A percentile compares a stretch with the other conserved stretches of the same genome.
Evolutionary conservation across 2,329 filamentous ascomycete species (phyloP).

Genomic region (Colletotrichum limetticola): DNA sequence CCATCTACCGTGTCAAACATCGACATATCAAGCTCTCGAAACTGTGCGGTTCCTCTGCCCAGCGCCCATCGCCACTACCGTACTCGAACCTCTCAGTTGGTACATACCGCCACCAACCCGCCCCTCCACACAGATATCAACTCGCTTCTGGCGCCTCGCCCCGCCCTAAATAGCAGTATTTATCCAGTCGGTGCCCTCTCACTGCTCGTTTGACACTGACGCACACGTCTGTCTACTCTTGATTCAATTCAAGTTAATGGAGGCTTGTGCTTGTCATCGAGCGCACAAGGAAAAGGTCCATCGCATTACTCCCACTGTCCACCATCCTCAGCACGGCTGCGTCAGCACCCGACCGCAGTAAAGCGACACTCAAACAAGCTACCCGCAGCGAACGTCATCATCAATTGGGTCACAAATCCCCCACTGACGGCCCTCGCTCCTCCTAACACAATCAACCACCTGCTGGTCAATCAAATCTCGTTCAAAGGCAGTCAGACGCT

Average conservation of each 20-base stretch:
- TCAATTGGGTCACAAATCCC: conserved; percentile 12
- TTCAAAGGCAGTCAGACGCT: neutral
- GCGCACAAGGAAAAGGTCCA: conserved; percentile 5
- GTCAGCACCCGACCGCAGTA: conserved; percentile 22
- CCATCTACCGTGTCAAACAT: neutral
- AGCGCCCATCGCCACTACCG: conserved; percentile 13
- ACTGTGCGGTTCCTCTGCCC: neutral
- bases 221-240: conserved; percentile 4
- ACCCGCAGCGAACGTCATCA: conserved; percentile 25
- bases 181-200: neutral
- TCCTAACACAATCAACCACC: conserved; percentile 13
- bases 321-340: neutral
- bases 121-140: neutral
- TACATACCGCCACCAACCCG: conserved; percentile 2
- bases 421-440: conserved; percentile 19
- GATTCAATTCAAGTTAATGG: conserved; percentile 18
- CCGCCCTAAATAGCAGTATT: neutral
- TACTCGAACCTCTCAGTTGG: neutral
- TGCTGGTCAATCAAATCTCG: conserved; percentile 4
- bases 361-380: conserved; percentile 13
- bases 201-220: neutral
- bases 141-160: neutral
- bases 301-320: conserved; percentile 18
- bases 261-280: neutral
- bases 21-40: neutral